A percentile compares a stretch with the other conserved stretches of the same genome.
Evolutionary conservation across 129 eudicot species (phyloP).

Genomic region (Artemisia tridentata): DNA sequence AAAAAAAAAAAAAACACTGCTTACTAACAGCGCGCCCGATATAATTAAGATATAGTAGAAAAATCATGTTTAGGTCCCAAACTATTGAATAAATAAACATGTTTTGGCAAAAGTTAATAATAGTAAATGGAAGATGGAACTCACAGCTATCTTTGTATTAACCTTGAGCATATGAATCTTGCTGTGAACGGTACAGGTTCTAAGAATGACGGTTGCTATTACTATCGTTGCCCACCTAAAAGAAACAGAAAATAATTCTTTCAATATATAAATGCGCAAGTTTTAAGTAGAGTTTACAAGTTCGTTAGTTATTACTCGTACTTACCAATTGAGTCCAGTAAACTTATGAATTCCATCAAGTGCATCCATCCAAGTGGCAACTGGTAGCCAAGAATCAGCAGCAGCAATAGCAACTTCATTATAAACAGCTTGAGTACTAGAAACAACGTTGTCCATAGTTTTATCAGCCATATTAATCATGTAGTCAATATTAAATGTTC

Average conservation of each 20-base stretch:
- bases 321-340: slow-evolving; percentile 70
- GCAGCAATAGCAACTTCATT: slow-evolving; percentile 80
- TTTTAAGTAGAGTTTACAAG: background rate
- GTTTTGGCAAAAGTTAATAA: background rate
- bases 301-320: background rate
- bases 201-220: slow-evolving; percentile 58
- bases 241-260: background rate
- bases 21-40: background rate
- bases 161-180: slow-evolving; percentile 68
- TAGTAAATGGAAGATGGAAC: slow-evolving; percentile 22
- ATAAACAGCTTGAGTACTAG: slow-evolving; percentile 44
- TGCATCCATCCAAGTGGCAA: slow-evolving; percentile 64
- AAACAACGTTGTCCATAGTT: slow-evolving; percentile 34
- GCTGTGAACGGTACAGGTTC: slow-evolving; percentile 50
- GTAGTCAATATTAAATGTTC: slow-evolving; percentile 40
- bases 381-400: slow-evolving; percentile 74
- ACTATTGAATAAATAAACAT: slow-evolving; percentile 9
- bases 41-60: background rate
- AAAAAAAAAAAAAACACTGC: background rate
- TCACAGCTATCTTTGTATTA: slow-evolving; percentile 69
- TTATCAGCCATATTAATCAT: slow-evolving; percentile 38
- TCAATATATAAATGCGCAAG: background rate
- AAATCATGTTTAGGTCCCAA: background rate
- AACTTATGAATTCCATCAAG: slow-evolving; percentile 59
- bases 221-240: slow-evolving; percentile 84